Conservation (phyloP, 2,329 filamentous ascomycete species). For the Bertia moriformis region DNA sequence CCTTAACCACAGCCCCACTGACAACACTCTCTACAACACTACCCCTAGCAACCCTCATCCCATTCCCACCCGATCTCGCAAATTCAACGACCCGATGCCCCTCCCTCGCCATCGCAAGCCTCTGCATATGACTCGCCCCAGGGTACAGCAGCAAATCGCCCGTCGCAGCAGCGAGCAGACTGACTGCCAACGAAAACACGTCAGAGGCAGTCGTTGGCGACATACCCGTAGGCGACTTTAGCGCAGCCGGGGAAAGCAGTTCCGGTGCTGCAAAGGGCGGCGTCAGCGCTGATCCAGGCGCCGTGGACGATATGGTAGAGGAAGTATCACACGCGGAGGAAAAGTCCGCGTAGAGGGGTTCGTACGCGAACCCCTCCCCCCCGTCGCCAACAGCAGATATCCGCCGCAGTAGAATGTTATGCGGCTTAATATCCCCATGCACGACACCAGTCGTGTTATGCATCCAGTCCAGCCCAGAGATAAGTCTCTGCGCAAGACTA, state of each 20-base stretch:
- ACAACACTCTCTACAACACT: conserved; percentile 4
- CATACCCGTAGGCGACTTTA: conserved; percentile 14
- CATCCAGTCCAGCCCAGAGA: conserved; percentile 24
- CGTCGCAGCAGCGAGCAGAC: conserved; percentile 24
- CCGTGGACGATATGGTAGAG: conserved; percentile 5
- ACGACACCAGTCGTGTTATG: conserved; percentile 18
- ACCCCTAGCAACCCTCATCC: neutral
- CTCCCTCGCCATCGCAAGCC: conserved; percentile 24
- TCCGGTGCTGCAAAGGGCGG: conserved; percentile 28
- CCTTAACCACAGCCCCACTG: neutral
- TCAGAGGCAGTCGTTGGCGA: conserved; percentile 21
- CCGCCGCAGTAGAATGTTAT: conserved; percentile 22
- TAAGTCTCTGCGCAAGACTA: conserved; percentile 20
- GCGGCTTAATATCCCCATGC: conserved; percentile 30
- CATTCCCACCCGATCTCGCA: conserved; percentile 16
- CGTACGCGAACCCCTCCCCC: conserved; percentile 14
- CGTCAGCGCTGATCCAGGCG: conserved; percentile 20
- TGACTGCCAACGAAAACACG: conserved; percentile 27
- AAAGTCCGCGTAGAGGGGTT: conserved; percentile 26
- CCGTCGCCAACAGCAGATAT: conserved; percentile 2
- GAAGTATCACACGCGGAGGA: conserved; percentile 18
- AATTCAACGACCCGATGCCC: conserved; percentile 24
- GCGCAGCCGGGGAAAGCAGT: conserved; percentile 17
- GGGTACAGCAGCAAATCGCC: conserved; percentile 26
- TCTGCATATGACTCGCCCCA: conserved; percentile 19